These are phyloP conservation scores for Geosmithia morbida DNA, from an alignment of 2,329 filamentous ascomycete species.

Conservation along the genomic window DNA sequence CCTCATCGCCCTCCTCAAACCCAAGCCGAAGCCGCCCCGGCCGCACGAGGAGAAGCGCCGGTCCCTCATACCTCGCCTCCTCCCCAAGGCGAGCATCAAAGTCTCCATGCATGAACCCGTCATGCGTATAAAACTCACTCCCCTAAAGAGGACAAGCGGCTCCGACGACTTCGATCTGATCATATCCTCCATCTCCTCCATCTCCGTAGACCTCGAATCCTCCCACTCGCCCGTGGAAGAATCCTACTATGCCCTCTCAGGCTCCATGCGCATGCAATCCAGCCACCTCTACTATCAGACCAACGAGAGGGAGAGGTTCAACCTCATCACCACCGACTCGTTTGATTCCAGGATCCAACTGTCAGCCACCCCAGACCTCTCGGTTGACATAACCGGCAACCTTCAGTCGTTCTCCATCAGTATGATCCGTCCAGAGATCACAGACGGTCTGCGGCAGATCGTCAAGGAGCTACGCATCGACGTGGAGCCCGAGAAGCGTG, in stretches of 20 bases:
- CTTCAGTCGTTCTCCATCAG: constrained; percentile 80
- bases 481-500: constrained; percentile 45
- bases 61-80: constrained; percentile 69
- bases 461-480: constrained; percentile 67
- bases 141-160: constrained; percentile 49
- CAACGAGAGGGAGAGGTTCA: constrained; percentile 65
- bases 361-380: constrained; percentile 72
- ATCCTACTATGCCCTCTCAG: constrained; percentile 73
- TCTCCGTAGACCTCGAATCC: constrained; percentile 86
- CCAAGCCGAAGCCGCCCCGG: constrained; percentile 22
- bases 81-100: constrained; percentile 90
- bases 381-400: constrained; percentile 65
- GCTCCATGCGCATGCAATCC: constrained; percentile 68
- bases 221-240: constrained; percentile 82
- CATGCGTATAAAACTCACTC: constrained; percentile 72
- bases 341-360: constrained; percentile 79
- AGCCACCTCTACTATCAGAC: constrained; percentile 94
- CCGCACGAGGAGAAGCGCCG: constrained; percentile 35
- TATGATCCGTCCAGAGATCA: constrained; percentile 85
- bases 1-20: constrained; percentile 60
- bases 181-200: constrained; percentile 86
- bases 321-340: constrained; percentile 75
- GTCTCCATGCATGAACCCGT: constrained; percentile 96
- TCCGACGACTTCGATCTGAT: constrained; percentile 85
- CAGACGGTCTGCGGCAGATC: constrained; percentile 82